phyloP scores from a whole-genome alignment of 1,139 yeast genomes.

The Scheffersomyces titani region DNA sequence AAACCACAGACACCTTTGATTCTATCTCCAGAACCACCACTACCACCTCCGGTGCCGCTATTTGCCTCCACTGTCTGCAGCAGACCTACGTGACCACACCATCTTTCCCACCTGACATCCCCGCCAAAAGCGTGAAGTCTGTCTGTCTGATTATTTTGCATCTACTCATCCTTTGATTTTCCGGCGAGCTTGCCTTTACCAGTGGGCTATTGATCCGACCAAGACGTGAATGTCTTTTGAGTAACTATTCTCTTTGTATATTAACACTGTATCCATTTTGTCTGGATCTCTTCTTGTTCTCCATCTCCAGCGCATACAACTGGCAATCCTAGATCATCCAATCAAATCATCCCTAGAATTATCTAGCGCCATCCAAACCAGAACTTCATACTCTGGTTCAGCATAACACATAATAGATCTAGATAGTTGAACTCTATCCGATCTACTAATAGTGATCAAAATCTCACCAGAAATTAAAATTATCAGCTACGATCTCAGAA shows the following conservation, averaged over 20 bases:
- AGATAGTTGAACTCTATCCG: not conserved
- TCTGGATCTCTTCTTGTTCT: not conserved
- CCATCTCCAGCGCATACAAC: not conserved
- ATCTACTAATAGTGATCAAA: not conserved
- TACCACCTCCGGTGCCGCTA: not conserved
- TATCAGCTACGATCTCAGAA: not conserved
- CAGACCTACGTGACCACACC: not conserved
- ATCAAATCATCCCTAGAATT: not conserved
- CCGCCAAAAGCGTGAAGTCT: not conserved
- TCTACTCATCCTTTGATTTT: not conserved
- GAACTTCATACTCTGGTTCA: not conserved
- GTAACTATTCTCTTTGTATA: not conserved
- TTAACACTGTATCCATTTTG: not conserved
- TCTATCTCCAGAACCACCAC: not conserved
- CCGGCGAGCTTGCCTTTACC: not conserved
- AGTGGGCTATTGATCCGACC: not conserved
- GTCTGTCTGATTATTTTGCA: not conserved
- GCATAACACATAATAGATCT: not conserved
- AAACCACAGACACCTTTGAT: not conserved
- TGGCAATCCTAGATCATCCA: not conserved
- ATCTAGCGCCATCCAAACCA: not conserved
- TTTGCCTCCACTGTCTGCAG: not conserved
- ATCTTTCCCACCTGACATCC: not conserved
- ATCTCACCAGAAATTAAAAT: too few relatives aligned
- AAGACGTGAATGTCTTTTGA: not conserved